phyloP scores from a whole-genome alignment of 768 basidiomycete species.

The Leccinellum albellum region DNA sequence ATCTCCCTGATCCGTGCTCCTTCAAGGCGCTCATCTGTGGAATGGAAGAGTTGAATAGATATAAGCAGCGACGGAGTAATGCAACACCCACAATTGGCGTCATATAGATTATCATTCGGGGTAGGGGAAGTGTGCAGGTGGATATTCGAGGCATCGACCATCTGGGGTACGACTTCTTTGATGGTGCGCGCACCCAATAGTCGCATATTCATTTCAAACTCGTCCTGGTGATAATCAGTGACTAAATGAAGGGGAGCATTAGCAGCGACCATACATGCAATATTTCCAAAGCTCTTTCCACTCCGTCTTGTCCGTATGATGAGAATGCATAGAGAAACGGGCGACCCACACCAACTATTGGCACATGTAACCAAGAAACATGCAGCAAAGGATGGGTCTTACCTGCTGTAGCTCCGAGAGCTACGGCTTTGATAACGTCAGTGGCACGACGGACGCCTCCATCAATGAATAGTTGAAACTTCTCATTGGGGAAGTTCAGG shows the following conservation, averaged over 20 bases:
- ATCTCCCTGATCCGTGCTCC: conserved; percentile 39
- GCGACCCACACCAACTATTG: conserved; percentile 72
- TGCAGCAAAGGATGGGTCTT: not conserved
- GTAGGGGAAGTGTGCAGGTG: conserved; percentile 61
- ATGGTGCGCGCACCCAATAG: conserved; percentile 81
- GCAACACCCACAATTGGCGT: conserved; percentile 68
- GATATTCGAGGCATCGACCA: conserved; percentile 84
- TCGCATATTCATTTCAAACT: conserved; percentile 98
- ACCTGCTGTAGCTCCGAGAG: conserved; percentile 88
- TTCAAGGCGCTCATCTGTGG: conserved; percentile 41
- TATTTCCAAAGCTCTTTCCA: conserved; percentile 78
- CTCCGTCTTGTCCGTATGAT: conserved; percentile 84
- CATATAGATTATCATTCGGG: conserved; percentile 72
- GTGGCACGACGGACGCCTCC: conserved; percentile 93
- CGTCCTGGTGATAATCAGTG: conserved; percentile 54
- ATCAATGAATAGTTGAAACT: conserved; percentile 85
- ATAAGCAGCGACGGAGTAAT: not conserved
- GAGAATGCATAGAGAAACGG: conserved; percentile 89
- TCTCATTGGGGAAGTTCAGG: conserved; percentile 69
- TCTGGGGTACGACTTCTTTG: conserved; percentile 74
- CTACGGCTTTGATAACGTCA: conserved; percentile 85
- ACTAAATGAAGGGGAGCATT: not conserved
- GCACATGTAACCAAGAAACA: conserved; percentile 7
- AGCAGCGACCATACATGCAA: conserved; percentile 48
- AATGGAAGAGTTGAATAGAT: conserved; percentile 5